Evolutionary conservation across 768 basidiomycete genomes (phyloP).

Genomic region (Sarcodon aspratus): DNA sequence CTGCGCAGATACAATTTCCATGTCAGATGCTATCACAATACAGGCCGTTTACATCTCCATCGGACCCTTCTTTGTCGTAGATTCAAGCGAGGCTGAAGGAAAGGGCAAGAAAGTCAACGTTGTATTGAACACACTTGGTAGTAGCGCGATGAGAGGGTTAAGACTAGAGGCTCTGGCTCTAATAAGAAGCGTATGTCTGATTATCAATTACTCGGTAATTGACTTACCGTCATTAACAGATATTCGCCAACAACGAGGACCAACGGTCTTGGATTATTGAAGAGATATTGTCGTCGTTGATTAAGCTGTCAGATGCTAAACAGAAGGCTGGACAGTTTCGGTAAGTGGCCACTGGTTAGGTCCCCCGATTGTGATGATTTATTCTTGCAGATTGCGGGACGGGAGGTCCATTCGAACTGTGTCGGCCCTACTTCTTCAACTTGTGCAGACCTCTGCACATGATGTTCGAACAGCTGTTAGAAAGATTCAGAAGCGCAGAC

Average conservation of each 20-base stretch:
- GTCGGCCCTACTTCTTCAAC: constrained; percentile 84
- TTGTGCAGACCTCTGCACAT: constrained; percentile 92
- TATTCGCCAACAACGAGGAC: constrained; percentile 83
- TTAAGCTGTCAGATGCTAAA: constrained; percentile 82
- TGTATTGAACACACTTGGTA: constrained; percentile 57
- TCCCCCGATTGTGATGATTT: background rate
- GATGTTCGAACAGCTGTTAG: constrained; percentile 69
- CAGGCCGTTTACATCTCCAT: constrained; percentile 89
- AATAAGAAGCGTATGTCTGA: constrained; percentile 64
- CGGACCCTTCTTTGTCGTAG: constrained; percentile 89
- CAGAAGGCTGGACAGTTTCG: constrained; percentile 85
- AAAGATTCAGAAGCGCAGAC: constrained; percentile 48
- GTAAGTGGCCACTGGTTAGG: constrained; percentile 32
- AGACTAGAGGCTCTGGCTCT: constrained; percentile 74
- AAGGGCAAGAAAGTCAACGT: constrained; percentile 48
- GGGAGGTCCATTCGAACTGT: constrained; percentile 89
- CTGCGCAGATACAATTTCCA: constrained; percentile 55
- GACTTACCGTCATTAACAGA: constrained; percentile 30
- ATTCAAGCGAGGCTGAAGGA: constrained; percentile 42
- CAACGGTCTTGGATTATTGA: constrained; percentile 98
- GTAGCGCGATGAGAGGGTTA: constrained; percentile 71
- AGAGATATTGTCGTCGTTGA: constrained; percentile 84
- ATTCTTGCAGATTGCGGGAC: constrained; percentile 61
- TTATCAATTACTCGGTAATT: background rate
- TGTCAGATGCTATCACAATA: constrained; percentile 90